These are phyloP conservation scores for Arachnopeziza araneosa DNA, from an alignment of 2,329 filamentous ascomycete genomes.

Conservation along the genomic window DNA sequence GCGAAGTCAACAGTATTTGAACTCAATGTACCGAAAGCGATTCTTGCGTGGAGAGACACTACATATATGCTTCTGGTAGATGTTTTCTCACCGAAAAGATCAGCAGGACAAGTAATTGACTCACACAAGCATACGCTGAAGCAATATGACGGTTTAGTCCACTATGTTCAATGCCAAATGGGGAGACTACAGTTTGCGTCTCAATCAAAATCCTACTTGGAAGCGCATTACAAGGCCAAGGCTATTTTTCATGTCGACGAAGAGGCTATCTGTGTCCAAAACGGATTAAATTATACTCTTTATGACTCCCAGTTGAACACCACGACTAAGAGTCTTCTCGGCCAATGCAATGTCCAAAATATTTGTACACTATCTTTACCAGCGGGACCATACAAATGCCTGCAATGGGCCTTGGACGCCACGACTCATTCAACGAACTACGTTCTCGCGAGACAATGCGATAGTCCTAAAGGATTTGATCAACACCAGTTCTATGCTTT, in stretches of 20 bases:
- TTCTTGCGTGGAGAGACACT: slow-evolving; percentile 44
- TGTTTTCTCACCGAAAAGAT: slow-evolving; percentile 30
- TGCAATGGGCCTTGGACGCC: slow-evolving; percentile 24
- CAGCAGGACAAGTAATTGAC: neutral
- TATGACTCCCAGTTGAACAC: slow-evolving; percentile 28
- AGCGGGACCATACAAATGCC: slow-evolving; percentile 9
- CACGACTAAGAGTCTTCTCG: slow-evolving; percentile 15
- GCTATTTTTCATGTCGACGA: slow-evolving; percentile 26
- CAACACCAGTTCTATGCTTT: slow-evolving; percentile 51
- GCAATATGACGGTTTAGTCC: neutral
- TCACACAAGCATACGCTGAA: neutral
- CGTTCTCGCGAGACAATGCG: slow-evolving; percentile 43
- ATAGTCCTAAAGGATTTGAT: slow-evolving; percentile 43
- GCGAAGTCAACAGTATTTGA: slow-evolving; percentile 49
- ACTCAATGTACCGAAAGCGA: slow-evolving; percentile 36
- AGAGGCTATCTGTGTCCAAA: slow-evolving; percentile 39
- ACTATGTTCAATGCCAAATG: neutral
- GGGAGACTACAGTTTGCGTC: slow-evolving; percentile 16
- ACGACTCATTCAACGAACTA: slow-evolving; percentile 39
- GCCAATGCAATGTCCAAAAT: slow-evolving; percentile 21
- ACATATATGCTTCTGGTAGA: slow-evolving; percentile 38
- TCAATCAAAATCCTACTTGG: slow-evolving; percentile 6
- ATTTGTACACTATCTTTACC: slow-evolving; percentile 40
- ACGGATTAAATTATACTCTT: slow-evolving; percentile 38
- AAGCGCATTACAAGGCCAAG: slow-evolving; percentile 31